Base-by-base conservation (phyloP, 2,329 filamentous ascomycete genomes). In the Lecanicillium sp. region DNA sequence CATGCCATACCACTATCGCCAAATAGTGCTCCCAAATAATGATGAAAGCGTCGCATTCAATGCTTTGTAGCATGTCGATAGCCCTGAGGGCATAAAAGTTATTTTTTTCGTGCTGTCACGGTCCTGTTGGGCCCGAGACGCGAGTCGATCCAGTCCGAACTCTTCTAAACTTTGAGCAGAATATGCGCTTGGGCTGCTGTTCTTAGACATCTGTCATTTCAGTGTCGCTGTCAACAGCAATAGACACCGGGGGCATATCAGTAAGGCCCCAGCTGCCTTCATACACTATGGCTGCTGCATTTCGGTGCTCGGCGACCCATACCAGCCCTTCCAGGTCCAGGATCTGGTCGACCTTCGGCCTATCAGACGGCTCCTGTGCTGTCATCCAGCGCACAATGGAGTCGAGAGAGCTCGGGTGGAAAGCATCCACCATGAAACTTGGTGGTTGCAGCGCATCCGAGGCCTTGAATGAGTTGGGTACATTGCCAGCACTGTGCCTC, bases 261-360 rank as follows among this genome's bases (percentile, higher is more conserved):
- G 67, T 81, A 22, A 90, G 90, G 4, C 92, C 92, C 84, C 89
- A 98, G 57, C 87, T 92, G 46, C 92, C 92, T 64, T 98, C 92
- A 51, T 85, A 98, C 38, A 98, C 81, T 0, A 88, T 96, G n/a
- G 92, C 92, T 32, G 88, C 86, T 10, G 88, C 86, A 40, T 84
- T 80, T 40, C 88, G 80, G 45, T 88, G 80, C 36, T 70, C 66
- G 39, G 80, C 75, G 22, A 94, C 83, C 85, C 92, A 98, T 44
- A 73, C 74, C 37, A 95, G 73, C 17, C 87, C 87, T 35, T 81
- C 78, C 2, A 81, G 74, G 33, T 74, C 65, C 33, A 95, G 73
- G 10, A 98, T 65, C 46, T 94, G 76, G 37, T 83, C 72, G 17
- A 87, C 76, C 2, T 73, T 76, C 4, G 90, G 92, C 38, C 92